Conservation (phyloP, 164 flowering plant species). For the Nymphaea colorata region DNA sequence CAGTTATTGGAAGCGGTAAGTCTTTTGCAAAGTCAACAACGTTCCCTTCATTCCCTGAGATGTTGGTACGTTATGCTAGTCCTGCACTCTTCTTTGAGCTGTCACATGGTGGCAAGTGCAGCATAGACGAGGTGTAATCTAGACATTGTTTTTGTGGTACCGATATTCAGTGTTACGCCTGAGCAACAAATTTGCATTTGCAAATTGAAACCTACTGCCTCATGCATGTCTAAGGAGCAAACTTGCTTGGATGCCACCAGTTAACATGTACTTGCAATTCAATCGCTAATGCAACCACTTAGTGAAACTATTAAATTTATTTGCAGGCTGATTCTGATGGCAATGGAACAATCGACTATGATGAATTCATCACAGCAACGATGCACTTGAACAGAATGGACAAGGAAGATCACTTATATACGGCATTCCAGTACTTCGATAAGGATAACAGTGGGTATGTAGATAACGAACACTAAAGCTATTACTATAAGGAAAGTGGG, state of each 20-base stretch:
- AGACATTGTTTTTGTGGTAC: no score
- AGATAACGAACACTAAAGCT: background rate
- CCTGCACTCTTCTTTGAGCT: background rate
- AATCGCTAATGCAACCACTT: background rate
- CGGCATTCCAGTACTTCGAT: slow-evolving; percentile 90
- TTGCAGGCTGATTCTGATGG: slow-evolving; percentile 88
- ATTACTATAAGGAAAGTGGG: background rate
- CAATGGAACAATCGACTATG: slow-evolving; percentile 81
- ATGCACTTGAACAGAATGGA: slow-evolving; percentile 90
- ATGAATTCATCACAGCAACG: slow-evolving; percentile 93
- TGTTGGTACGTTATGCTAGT: no score
- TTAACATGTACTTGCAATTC: no score
- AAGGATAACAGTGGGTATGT: slow-evolving; percentile 86
- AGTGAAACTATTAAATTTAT: background rate
- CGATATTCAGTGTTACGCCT: no score
- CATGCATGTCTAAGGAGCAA: background rate
- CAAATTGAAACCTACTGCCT: background rate
- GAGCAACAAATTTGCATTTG: background rate
- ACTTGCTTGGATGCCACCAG: background rate
- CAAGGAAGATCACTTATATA: slow-evolving; percentile 85
- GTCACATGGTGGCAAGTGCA: no score
- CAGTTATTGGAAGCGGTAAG: slow-evolving; percentile 94
- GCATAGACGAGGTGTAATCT: no score
- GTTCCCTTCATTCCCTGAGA: no score
- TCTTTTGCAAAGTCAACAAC: background rate